Conservation (phyloP, 2,329 filamentous ascomycete species). For the Aspergillus luchuensis region DNA sequence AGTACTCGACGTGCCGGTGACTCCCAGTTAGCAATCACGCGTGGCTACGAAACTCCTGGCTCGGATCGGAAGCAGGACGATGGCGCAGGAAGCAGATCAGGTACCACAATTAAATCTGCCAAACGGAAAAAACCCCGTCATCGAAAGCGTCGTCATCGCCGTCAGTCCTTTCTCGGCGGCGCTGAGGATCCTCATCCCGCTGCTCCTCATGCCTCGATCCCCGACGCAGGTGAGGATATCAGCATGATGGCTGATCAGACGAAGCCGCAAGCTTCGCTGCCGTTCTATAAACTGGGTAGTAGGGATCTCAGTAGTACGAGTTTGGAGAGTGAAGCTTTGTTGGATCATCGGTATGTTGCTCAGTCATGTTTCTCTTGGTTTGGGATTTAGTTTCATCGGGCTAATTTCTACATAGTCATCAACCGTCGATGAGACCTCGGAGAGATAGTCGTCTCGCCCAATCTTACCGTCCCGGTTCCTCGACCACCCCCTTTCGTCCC, state of each 20-base stretch:
- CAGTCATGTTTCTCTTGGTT: not conserved
- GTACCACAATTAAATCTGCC: conserved; percentile 25
- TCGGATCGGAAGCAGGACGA: conserved; percentile 25
- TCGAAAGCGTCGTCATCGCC: conserved; percentile 76
- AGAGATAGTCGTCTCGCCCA: conserved; percentile 53
- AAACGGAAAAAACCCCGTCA: conserved; percentile 69
- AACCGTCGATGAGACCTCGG: conserved; percentile 65
- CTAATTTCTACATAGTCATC: conserved; percentile 50
- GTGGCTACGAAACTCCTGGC: conserved; percentile 12
- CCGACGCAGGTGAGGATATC: conserved; percentile 32
- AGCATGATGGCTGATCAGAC: conserved; percentile 33
- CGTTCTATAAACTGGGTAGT: conserved; percentile 57
- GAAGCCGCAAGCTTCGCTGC: conserved; percentile 35
- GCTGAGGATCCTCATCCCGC: conserved; percentile 56
- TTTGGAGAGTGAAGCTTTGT: conserved; percentile 80
- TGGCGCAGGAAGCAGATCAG: conserved; percentile 23
- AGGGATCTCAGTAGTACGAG: conserved; percentile 77
- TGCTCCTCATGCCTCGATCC: conserved; percentile 55
- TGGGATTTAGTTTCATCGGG: not conserved
- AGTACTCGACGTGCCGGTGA: conserved; percentile 13
- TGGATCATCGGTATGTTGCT: conserved; percentile 76
- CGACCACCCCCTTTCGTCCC: conserved; percentile 48
- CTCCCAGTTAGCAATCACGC: conserved; percentile 7
- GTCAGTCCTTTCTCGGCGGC: conserved; percentile 75
- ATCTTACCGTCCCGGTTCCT: conserved; percentile 41